Conservation (phyloP, 2,329 filamentous ascomycete genomes). For the Exophiala aquamarina region DNA sequence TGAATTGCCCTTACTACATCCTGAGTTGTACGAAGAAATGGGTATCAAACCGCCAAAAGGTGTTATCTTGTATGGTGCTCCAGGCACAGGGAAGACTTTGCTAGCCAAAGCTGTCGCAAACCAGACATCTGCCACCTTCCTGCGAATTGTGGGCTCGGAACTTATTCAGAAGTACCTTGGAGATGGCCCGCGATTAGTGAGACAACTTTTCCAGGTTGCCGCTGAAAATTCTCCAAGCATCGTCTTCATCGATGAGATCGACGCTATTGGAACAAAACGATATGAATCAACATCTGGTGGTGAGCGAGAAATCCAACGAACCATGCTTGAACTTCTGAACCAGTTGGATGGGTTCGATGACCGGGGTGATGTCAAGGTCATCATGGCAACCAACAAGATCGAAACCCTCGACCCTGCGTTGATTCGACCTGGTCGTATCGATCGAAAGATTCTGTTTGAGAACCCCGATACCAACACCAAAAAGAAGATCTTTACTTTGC, state of each 20-base stretch:
- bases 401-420: slow-evolving; percentile 94
- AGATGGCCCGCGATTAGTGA: slow-evolving; percentile 89
- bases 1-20: slow-evolving; percentile 89
- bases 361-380: slow-evolving; percentile 97
- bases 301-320: slow-evolving; percentile 95
- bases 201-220: slow-evolving; percentile 86
- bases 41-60: slow-evolving; percentile 99
- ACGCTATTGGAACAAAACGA: slow-evolving; percentile 97
- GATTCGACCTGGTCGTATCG: slow-evolving; percentile 95
- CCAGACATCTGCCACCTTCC: slow-evolving; percentile 96
- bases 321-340: slow-evolving; percentile 97
- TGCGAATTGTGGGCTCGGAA: slow-evolving; percentile 95
- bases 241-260: slow-evolving; percentile 99
- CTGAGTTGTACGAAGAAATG: slow-evolving; percentile 99
- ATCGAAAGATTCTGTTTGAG: slow-evolving; percentile 88
- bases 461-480: slow-evolving; percentile 83
- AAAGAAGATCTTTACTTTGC: slow-evolving; percentile 96
- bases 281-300: slow-evolving; percentile 97
- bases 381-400: slow-evolving; percentile 99
- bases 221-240: slow-evolving; percentile 96
- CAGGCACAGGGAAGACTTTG: slow-evolving; percentile 94
- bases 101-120: slow-evolving; percentile 97
- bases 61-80: slow-evolving; percentile 96
- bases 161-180: slow-evolving; percentile 98
- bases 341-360: slow-evolving; percentile 99